Evolutionary conservation across 768 basidiomycete species (phyloP).

Genomic region (Myochromella boudieri): DNA sequence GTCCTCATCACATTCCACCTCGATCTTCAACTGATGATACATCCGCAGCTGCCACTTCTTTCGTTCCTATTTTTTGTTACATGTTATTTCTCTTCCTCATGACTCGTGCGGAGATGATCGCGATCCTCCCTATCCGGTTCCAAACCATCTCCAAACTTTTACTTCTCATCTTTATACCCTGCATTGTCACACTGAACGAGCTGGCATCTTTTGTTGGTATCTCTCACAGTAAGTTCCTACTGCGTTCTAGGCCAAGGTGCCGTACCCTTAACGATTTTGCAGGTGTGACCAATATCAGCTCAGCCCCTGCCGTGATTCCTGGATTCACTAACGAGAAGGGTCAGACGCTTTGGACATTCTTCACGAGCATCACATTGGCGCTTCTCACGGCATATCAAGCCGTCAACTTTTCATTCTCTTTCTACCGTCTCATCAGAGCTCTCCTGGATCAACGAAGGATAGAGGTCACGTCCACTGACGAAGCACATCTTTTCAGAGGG

Average conservation of each 20-base stretch:
- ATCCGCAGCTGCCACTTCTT: slow-evolving; percentile 52
- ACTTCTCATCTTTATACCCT: slow-evolving; percentile 54
- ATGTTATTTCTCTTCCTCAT: slow-evolving; percentile 62
- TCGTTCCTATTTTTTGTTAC: slow-evolving; percentile 65
- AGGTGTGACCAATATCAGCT: slow-evolving; percentile 12
- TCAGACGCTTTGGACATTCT: slow-evolving; percentile 50
- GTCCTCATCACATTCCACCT: slow-evolving; percentile 21
- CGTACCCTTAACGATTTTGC: background rate
- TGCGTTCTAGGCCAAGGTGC: background rate
- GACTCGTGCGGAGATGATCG: slow-evolving; percentile 48
- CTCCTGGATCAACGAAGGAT: slow-evolving; percentile 52
- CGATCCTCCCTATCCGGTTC: slow-evolving; percentile 50
- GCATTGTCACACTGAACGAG: slow-evolving; percentile 54
- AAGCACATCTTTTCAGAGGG: slow-evolving; percentile 55
- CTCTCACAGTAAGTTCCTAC: slow-evolving; percentile 46
- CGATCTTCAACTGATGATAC: background rate
- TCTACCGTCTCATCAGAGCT: slow-evolving; percentile 54
- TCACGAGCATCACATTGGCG: slow-evolving; percentile 61
- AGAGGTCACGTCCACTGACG: slow-evolving; percentile 42
- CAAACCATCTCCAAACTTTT: slow-evolving; percentile 42
- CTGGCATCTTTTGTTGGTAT: slow-evolving; percentile 66
- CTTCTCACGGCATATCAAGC: slow-evolving; percentile 59
- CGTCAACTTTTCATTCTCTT: slow-evolving; percentile 55
- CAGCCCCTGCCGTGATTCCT: slow-evolving; percentile 27
- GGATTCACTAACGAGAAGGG: slow-evolving; percentile 38